phyloP scores from a whole-genome alignment of 1,139 yeast genomes.

The Yamadazyma taylorii region DNA sequence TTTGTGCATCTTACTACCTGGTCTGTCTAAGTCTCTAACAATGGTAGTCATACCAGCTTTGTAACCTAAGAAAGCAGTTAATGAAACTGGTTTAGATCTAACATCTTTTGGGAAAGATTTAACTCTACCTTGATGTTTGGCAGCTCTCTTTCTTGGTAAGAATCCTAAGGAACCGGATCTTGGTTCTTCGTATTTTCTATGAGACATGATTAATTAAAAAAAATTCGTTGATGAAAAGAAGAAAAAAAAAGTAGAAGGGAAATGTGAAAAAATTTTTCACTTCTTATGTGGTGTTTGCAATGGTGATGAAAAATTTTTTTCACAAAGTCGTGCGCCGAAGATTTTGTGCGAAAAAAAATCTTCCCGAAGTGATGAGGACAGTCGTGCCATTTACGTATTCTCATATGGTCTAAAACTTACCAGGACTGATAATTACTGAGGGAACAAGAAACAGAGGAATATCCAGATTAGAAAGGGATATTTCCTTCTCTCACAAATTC shows the following conservation, averaged over 20 bases:
- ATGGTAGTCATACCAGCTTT: constrained; percentile 99
- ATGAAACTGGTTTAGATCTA: constrained; percentile 96
- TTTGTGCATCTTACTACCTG: constrained; percentile 99
- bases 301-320: too few species aligned
- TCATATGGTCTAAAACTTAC: too few species aligned
- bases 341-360: too few species aligned
- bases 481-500: too few species aligned
- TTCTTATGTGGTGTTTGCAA: too few species aligned
- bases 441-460: too few species aligned
- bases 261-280: constrained; percentile 5
- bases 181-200: constrained; percentile 99
- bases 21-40: constrained; percentile 99
- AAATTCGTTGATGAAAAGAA: constrained; percentile 1
- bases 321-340: too few species aligned
- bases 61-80: constrained; percentile 99
- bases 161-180: constrained; percentile 99
- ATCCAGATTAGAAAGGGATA: too few species aligned
- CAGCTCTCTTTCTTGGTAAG: constrained; percentile 99
- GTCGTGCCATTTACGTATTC: too few species aligned
- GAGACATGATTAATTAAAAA: constrained; percentile 66
- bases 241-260: constrained; percentile 2
- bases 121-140: constrained; percentile 97
- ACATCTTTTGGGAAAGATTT: constrained; percentile 99
- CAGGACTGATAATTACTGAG: too few species aligned
- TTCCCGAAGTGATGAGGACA: too few species aligned